Evolutionary conservation across 1,139 yeast species (phyloP).

Genomic region (Zygosaccharomyces pseudobailii): DNA sequence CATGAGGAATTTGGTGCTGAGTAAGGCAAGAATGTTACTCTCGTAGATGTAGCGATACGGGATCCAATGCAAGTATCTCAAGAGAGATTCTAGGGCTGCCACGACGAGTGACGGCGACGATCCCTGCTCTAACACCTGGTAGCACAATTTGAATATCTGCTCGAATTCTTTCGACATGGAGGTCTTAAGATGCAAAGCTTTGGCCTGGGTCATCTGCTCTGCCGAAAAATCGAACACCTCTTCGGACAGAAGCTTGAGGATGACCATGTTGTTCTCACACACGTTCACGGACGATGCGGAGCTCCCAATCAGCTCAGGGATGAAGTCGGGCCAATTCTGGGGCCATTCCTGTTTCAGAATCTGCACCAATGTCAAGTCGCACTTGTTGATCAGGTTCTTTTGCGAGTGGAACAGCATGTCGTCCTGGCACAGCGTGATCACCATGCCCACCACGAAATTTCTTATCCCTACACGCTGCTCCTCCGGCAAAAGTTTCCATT

Average conservation of each 20-base stretch:
- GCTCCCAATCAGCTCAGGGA: constrained; percentile 85
- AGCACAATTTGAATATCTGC: constrained; percentile 88
- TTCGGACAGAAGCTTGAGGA: constrained; percentile 81
- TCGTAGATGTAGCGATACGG: constrained; percentile 87
- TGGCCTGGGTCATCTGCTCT: constrained; percentile 95
- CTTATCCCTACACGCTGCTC: constrained; percentile 87
- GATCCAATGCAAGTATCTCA: constrained; percentile 91
- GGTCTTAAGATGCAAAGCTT: constrained; percentile 73
- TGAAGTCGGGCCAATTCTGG: constrained; percentile 94
- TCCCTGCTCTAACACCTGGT: constrained; percentile 87
- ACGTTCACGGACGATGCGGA: constrained; percentile 85
- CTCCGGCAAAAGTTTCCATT: constrained; percentile 89
- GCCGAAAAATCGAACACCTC: constrained; percentile 94
- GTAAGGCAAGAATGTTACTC: constrained; percentile 67
- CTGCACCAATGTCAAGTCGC: constrained; percentile 89
- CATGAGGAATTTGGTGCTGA: constrained; percentile 69
- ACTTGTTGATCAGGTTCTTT: constrained; percentile 83
- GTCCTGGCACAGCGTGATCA: constrained; percentile 83
- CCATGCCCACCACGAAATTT: constrained; percentile 89
- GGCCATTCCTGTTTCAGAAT: constrained; percentile 99
- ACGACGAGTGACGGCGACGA: constrained; percentile 73
- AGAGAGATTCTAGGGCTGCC: constrained; percentile 78
- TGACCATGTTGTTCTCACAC: constrained; percentile 95
- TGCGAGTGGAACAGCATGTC: constrained; percentile 71
- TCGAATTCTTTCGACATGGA: constrained; percentile 89